Conservation (phyloP, 345 rosid genomes). For the Populus davidiana region DNA sequence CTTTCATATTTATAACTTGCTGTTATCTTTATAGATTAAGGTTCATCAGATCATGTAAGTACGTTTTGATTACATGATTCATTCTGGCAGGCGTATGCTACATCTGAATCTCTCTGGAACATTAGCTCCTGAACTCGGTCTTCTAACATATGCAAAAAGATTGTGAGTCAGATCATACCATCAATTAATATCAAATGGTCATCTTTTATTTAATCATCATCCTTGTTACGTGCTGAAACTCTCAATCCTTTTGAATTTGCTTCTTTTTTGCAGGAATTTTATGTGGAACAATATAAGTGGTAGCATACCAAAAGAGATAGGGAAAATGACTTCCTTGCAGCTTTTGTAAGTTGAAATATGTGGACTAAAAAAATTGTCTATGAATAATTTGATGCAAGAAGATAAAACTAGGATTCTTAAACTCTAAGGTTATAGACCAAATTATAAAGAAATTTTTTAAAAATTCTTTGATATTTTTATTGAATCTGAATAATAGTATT, state of each 20-base stretch:
- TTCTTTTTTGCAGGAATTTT: conserved; percentile 34
- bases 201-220: background rate
- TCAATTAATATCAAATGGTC: too few species aligned
- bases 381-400: too few species aligned
- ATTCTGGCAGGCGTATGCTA: conserved; percentile 33
- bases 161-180: conserved; percentile 24
- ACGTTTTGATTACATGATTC: background rate
- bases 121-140: conserved; percentile 39
- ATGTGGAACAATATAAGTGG: conserved; percentile 50
- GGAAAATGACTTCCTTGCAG: conserved; percentile 33
- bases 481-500: too few species aligned
- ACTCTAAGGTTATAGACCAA: too few species aligned
- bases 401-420: too few species aligned
- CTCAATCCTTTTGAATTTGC: background rate
- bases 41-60: background rate
- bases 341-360: conserved; percentile 32
- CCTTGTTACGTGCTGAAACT: background rate
- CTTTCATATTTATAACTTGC: background rate
- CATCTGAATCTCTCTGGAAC: conserved; percentile 35
- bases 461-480: too few species aligned
- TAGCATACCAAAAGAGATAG: conserved; percentile 41
- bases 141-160: conserved; percentile 21
- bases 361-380: background rate
- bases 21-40: background rate
- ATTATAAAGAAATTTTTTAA: too few species aligned